These are phyloP conservation scores for Fusarium sp. DNA, from an alignment of 2,329 filamentous ascomycete genomes.

Conservation along the genomic window DNA sequence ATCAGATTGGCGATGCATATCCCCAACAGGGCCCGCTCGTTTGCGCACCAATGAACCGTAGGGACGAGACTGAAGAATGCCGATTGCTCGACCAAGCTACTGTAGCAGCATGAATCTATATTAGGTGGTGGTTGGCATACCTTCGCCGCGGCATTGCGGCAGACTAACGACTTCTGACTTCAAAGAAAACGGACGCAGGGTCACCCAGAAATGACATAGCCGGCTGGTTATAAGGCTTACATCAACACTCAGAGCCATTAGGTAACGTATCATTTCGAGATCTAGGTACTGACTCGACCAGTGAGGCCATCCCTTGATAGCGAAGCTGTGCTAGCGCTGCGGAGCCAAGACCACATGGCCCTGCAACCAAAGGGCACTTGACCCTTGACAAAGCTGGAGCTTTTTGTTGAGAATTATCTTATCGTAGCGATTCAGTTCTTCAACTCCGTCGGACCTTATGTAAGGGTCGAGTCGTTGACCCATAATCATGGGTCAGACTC, in stretches of 20 bases:
- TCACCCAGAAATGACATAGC: constrained; percentile 31
- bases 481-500: constrained; percentile 1
- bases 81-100: constrained; percentile 26
- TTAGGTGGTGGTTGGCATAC: constrained; percentile 12
- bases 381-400: constrained; percentile 9
- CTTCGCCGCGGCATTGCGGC: background rate
- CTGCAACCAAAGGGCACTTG: constrained; percentile 18
- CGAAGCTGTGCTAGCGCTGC: constrained; percentile 17
- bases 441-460: no score
- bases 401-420: background rate
- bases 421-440: background rate
- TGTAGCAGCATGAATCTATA: constrained; percentile 19
- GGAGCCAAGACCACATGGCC: constrained; percentile 33
- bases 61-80: constrained; percentile 10
- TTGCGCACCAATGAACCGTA: constrained; percentile 38
- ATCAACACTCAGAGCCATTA: background rate
- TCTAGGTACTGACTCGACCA: constrained; percentile 31
- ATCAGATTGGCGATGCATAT: constrained; percentile 14
- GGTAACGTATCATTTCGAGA: constrained; percentile 41
- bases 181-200: constrained; percentile 12
- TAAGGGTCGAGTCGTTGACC: background rate
- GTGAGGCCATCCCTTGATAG: constrained; percentile 27
- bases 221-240: constrained; percentile 28
- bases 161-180: background rate
- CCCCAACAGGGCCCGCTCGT: background rate